Base-by-base conservation (phyloP, 441 rosid genomes). In the Populus hybrid region DNA sequence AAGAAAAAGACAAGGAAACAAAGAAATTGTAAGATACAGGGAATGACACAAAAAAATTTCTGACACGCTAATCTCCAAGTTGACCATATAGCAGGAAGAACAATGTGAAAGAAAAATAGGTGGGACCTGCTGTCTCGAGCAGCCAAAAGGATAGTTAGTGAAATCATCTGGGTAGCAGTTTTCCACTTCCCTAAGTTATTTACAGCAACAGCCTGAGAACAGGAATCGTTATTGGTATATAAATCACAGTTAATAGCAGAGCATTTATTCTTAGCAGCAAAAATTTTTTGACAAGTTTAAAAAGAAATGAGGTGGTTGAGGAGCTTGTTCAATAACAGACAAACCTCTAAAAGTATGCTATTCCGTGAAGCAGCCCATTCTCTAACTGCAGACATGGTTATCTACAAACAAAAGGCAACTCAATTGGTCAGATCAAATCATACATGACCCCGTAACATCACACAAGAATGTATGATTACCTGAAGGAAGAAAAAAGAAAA, bases 291-390 rank as follows among this genome's bases (percentile, higher is more conserved):
- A 32, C 5, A 38, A 11, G 50, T 78, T 67, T 61, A 21, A 34
- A 73, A 72, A 46, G 26, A 16, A 64, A 76, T 12, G 23, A 53
- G 10, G 20, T 70, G 34, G 28, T 42, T 28, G 63, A 72, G 67
- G 16, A 21, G 71, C 71, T 75, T 28, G 34, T 28, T 40, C 23
- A 9, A n/a, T 53, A 69, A 64, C 70, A 75, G 74, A 75, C 84
- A 76, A 79, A 94, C 98, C 97, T 92, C 90, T 67, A 88, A 79
- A 80, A 95, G 97, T 83, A 86, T 88, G 69, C 84, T 76, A 75
- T 90, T 87, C 84, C 91, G 97, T 67, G 98, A 95, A 76, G 98
- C 98, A 79, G 98, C 97, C 99, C 99, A 94, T 86, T 94, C 98
- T 83, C 97, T 90, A 67, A 94, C 97, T 0, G 99, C 99, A 28